phyloP scores from a whole-genome alignment of 768 basidiomycete genomes.

The Tylopilus vinaceipallidus region DNA sequence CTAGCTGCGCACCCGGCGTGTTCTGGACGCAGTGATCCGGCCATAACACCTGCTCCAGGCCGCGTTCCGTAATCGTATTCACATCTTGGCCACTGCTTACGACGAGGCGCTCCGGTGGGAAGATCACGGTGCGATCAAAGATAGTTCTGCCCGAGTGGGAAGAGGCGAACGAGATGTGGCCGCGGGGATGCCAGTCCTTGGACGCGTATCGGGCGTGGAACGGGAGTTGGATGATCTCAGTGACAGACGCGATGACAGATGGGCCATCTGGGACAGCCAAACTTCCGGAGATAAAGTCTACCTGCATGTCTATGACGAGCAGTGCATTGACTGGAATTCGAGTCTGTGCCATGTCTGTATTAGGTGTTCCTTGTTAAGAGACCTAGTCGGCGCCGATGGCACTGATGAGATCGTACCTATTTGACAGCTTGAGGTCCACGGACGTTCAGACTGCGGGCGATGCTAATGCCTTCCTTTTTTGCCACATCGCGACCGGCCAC shows the following conservation, averaged over 20 bases:
- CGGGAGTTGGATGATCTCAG: slow-evolving; percentile 55
- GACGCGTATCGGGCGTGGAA: slow-evolving; percentile 53
- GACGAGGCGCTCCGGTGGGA: slow-evolving; percentile 32
- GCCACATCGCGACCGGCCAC: no score
- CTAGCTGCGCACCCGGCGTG: slow-evolving; percentile 59
- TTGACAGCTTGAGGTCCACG: no score
- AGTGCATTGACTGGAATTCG: slow-evolving; percentile 41
- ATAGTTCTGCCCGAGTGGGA: slow-evolving; percentile 37
- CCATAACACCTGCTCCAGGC: slow-evolving; percentile 63
- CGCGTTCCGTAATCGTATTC: slow-evolving; percentile 20
- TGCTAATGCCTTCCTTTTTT: no score
- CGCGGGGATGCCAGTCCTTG: slow-evolving; percentile 54
- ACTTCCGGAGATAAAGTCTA: slow-evolving; percentile 77
- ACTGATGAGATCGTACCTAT: background rate
- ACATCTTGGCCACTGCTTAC: slow-evolving; percentile 27
- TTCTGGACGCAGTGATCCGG: slow-evolving; percentile 75
- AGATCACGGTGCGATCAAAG: slow-evolving; percentile 42
- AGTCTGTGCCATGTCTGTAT: slow-evolving; percentile 16
- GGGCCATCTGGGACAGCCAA: slow-evolving; percentile 67
- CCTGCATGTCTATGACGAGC: slow-evolving; percentile 76
- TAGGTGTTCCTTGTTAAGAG: background rate
- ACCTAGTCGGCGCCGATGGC: background rate
- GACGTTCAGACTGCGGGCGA: no score
- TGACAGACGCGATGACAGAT: slow-evolving; percentile 54
- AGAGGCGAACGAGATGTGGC: slow-evolving; percentile 73